Evolutionary conservation across 1,284 basidiomycete species (phyloP), one percentile per base, ranked within the genome.

Genomic region (Moesziomyces sp.): DNA sequence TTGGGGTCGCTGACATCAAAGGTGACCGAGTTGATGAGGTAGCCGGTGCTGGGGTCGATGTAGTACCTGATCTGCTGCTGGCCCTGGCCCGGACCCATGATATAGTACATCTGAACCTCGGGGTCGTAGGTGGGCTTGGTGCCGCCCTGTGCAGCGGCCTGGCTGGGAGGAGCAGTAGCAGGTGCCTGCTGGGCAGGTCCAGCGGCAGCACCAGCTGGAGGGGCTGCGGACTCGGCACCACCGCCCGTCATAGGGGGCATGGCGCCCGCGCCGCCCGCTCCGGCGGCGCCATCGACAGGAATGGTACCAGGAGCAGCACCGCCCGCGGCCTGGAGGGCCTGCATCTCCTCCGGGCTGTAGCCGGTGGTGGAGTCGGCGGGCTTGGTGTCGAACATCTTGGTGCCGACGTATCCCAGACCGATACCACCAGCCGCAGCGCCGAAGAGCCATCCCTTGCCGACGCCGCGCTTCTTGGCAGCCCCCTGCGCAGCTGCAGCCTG

Each of bases 321-420:
- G 0, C 59, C 55, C n/a, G 63, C 64, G 14, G 14, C 60, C 50
- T 59, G 55, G 1, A 64, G 8, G 1, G 70, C 64, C 35, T 56
- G 56, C 55, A 60, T 46, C 16, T 73, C 64, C n/a, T 42, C 13
- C 21, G 23, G 52, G 23, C 23, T 53, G 46, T 67, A 67, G 1
- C 34, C 49, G 14, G 59, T 62, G 18, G 43, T 51, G 13, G 60
- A 43, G 30, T 60, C 57, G 30, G 70, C 50, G n/a, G 70, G 70
- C 43, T 66, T 67, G 48, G 64, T 67, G 47, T 55, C 56, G 19
- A 73, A 50, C 18, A 64, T 11, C 30, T 62, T 73, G 28, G 70
- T 67, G 7, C 46, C 11, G 13, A 48, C 42, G 14, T 28, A 56
- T 23, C 62, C 68, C 8, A 11, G 26, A 8, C 1, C 38, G 23